phyloP scores from a whole-genome alignment of 768 basidiomycete genomes.

The Epithele typhae region DNA sequence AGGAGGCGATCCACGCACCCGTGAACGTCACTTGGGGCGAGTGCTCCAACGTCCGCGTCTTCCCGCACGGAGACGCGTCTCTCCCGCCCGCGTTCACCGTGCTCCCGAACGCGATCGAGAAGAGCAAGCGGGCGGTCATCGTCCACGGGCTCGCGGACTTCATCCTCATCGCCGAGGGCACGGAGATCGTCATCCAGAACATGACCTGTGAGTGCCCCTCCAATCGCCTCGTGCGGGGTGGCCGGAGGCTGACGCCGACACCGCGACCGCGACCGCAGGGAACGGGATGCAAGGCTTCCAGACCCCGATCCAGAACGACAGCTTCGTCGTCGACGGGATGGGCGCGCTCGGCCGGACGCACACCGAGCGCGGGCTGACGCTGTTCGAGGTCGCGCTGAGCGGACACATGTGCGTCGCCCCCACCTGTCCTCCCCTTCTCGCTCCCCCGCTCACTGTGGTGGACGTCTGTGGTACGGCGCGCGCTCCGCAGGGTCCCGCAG shows the following conservation, averaged over 20 bases:
- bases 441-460: neutral
- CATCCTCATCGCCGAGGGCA: constrained; percentile 66
- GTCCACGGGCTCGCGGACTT: constrained; percentile 73
- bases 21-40: constrained; percentile 54
- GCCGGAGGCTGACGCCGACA: too few species aligned
- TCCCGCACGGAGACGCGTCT: constrained; percentile 51
- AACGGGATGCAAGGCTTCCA: constrained; percentile 70
- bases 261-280: constrained; percentile 38
- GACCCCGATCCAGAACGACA: constrained; percentile 58
- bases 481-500: constrained; percentile 52
- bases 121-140: constrained; percentile 63
- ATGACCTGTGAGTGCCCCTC: constrained; percentile 7
- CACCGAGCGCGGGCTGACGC: constrained; percentile 63
- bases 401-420: constrained; percentile 61
- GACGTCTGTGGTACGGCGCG: neutral
- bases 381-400: constrained; percentile 59
- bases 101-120: constrained; percentile 72
- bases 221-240: neutral
- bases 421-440: neutral
- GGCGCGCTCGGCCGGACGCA: constrained; percentile 65
- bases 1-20: constrained; percentile 69
- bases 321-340: constrained; percentile 66
- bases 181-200: constrained; percentile 34
- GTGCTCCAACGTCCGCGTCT: constrained; percentile 58
- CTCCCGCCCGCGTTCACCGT: constrained; percentile 60